These are phyloP conservation scores for Arthrobotrys entomopaga DNA, from an alignment of 2,329 filamentous ascomycete genomes.

Conservation along the genomic window DNA sequence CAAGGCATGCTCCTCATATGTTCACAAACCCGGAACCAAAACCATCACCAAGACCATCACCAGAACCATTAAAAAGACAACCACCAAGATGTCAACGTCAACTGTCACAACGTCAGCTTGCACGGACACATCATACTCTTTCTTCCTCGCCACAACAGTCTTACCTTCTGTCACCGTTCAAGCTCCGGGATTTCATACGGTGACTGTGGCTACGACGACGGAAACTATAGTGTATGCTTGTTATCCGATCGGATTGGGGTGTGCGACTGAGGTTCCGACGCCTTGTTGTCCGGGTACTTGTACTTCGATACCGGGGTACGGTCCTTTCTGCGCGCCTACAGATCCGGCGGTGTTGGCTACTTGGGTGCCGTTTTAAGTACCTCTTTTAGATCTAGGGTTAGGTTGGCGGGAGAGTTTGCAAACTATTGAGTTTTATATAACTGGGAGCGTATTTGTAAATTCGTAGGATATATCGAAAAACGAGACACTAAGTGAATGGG, in stretches of 20 bases:
- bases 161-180: conserved; percentile 6
- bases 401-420: not conserved
- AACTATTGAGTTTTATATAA: too few species aligned
- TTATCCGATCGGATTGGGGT: conserved; percentile 24
- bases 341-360: conserved; percentile 16
- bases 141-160: conserved; percentile 16
- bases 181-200: conserved; percentile 30
- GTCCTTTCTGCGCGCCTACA: conserved; percentile 15
- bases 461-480: too few species aligned
- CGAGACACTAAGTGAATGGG: too few species aligned
- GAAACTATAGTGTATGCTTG: conserved; percentile 47
- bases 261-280: conserved; percentile 36
- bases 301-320: conserved; percentile 8
- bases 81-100: conserved; percentile 1
- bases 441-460: too few species aligned
- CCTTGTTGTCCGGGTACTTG: conserved; percentile 41
- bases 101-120: not conserved
- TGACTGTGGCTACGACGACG: conserved; percentile 27
- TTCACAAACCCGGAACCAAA: conserved; percentile 9
- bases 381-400: too few species aligned
- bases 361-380: too few species aligned
- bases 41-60: not conserved
- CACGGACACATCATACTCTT: conserved; percentile 11
- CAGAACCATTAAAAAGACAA: conserved; percentile 12
- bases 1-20: conserved; percentile 25